These are phyloP conservation scores for Blastomyces gilchristii DNA, from an alignment of 2,329 filamentous ascomycete genomes.

Conservation along the genomic window DNA sequence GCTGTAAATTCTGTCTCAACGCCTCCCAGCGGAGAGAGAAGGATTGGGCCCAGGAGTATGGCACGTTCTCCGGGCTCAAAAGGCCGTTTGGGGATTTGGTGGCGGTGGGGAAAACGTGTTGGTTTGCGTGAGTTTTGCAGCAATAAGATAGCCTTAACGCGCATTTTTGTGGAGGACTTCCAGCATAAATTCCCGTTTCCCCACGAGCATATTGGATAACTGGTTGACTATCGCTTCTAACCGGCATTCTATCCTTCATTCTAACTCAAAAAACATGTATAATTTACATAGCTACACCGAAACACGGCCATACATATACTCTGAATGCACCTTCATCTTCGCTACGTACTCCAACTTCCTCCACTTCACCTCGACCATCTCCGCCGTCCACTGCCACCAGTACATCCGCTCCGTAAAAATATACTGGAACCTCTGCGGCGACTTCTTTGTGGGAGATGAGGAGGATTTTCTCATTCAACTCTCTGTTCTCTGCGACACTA, in stretches of 20 bases:
- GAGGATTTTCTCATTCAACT: background rate
- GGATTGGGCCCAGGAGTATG: background rate
- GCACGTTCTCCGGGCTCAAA: background rate
- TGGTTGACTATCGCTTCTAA: background rate
- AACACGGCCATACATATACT: background rate
- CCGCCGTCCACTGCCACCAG: background rate
- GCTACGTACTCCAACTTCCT: background rate
- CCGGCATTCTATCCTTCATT: background rate
- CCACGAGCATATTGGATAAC: too few species aligned
- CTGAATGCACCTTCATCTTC: background rate
- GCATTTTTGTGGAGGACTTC: background rate
- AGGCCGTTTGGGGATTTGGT: background rate
- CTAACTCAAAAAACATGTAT: background rate
- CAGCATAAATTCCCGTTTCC: too few species aligned
- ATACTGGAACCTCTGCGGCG: background rate
- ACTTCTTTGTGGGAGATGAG: background rate
- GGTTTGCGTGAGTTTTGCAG: background rate
- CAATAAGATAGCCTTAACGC: background rate
- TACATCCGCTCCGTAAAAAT: background rate
- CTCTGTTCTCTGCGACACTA: background rate
- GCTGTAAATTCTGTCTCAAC: background rate
- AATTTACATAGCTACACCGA: background rate
- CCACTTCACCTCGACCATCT: background rate
- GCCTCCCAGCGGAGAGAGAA: background rate
- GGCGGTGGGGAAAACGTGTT: background rate